Percentiles rank a stretch among this genome's conserved stretches.
These are phyloP conservation scores for Coemansia asiatica DNA, from an alignment of 192 early-diverging fungal species.

Conservation along the genomic window DNA sequence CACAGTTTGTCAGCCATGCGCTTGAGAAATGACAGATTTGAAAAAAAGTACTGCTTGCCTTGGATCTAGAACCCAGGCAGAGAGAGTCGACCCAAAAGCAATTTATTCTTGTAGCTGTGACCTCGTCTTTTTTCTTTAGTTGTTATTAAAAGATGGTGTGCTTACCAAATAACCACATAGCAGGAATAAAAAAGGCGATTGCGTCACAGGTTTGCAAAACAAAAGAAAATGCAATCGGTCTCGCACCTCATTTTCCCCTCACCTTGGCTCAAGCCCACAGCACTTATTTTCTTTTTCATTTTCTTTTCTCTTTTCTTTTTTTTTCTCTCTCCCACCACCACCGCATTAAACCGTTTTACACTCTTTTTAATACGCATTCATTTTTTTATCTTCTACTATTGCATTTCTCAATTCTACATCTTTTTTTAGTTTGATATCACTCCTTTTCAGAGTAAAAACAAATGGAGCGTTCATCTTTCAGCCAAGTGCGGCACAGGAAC, in stretches of 20 bases:
- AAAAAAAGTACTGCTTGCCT: too few relatives aligned
- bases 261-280: not conserved
- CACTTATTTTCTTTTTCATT: not conserved
- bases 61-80: too few relatives aligned
- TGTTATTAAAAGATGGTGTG: too few relatives aligned
- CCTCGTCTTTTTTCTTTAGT: too few relatives aligned
- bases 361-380: not conserved
- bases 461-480: conserved; percentile 2
- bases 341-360: not conserved
- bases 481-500: not conserved
- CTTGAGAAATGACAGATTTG: too few relatives aligned
- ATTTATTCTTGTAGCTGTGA: too few relatives aligned
- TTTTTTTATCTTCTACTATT: not conserved
- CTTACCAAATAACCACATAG: too few relatives aligned
- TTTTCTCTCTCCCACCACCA: not conserved
- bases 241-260: not conserved
- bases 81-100: too few relatives aligned
- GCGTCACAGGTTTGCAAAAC: not conserved
- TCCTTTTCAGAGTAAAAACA: not conserved
- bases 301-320: not conserved
- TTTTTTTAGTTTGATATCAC: not conserved
- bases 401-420: not conserved
- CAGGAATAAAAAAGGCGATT: not conserved
- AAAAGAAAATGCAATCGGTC: not conserved
- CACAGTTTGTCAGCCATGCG: too few relatives aligned